Percentiles rank a stretch among this genome's conserved stretches.
Conservation (phyloP, 2,329 filamentous ascomycete genomes). For the Pseudopyrenochaeta lycopersici region DNA sequence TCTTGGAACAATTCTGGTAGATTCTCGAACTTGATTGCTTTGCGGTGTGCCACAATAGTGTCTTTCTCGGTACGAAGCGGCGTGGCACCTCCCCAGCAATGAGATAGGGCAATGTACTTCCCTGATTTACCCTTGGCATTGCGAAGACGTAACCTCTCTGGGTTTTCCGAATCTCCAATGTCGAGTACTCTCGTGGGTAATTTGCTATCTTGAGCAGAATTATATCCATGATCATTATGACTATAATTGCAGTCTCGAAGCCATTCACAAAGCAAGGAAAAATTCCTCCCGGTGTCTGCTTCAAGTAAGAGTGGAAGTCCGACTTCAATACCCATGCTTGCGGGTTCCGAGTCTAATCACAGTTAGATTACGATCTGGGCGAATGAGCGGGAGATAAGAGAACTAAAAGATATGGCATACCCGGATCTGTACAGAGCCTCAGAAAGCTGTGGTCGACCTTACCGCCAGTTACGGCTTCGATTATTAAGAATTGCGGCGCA, state of each 20-base stretch:
- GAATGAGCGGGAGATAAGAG: no score
- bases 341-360: background rate
- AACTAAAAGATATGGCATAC: background rate
- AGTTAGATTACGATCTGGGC: background rate
- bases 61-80: background rate
- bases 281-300: background rate
- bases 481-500: background rate
- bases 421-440: background rate
- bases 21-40: background rate
- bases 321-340: background rate
- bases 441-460: background rate
- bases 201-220: background rate
- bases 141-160: background rate
- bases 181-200: background rate
- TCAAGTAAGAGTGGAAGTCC: background rate
- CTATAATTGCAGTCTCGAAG: background rate
- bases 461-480: background rate
- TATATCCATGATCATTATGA: background rate
- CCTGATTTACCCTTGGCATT: background rate
- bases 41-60: background rate
- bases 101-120: slow-evolving; percentile 3
- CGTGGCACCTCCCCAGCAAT: background rate
- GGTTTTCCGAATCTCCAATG: background rate
- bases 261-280: background rate
- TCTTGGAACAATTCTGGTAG: no score